Conservation (phyloP, 2,329 filamentous ascomycete species). For the Madurella mycetomatis region DNA sequence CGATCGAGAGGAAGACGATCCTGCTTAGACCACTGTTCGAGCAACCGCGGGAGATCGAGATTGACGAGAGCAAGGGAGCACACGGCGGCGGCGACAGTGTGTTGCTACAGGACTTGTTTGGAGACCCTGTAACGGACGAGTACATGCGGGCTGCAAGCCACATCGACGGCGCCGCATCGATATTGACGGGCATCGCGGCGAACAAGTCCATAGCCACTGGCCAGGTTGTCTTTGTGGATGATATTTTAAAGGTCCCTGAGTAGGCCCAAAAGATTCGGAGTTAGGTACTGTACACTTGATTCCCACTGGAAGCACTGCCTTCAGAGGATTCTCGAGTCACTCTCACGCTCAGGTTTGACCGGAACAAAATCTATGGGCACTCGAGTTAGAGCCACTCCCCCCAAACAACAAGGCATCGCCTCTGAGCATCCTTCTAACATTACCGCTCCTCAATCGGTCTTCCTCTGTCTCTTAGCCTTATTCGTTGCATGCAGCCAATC, state of each 20-base stretch:
- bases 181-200: constrained; percentile 56
- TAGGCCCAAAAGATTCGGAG: background rate
- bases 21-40: constrained; percentile 51
- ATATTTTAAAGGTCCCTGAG: constrained; percentile 38
- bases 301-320: too few relatives aligned
- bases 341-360: too few relatives aligned
- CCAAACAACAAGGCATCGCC: too few relatives aligned
- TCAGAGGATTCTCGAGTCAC: too few relatives aligned
- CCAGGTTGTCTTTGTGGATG: constrained; percentile 52
- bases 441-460: background rate
- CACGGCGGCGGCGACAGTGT: constrained; percentile 59
- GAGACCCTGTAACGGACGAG: constrained; percentile 47
- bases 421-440: too few relatives aligned
- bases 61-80: constrained; percentile 48
- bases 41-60: constrained; percentile 51
- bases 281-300: too few relatives aligned
- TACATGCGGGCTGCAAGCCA: constrained; percentile 53
- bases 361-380: too few relatives aligned
- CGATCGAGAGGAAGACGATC: constrained; percentile 46
- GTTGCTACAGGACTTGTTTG: constrained; percentile 54
- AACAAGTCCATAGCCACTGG: constrained; percentile 55
- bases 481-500: constrained; percentile 53
- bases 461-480: constrained; percentile 9
- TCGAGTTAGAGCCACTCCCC: too few relatives aligned
- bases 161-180: constrained; percentile 55